Base-by-base conservation (phyloP, 331 rosid genomes). In the Rhamnella rubrinervis region DNA sequence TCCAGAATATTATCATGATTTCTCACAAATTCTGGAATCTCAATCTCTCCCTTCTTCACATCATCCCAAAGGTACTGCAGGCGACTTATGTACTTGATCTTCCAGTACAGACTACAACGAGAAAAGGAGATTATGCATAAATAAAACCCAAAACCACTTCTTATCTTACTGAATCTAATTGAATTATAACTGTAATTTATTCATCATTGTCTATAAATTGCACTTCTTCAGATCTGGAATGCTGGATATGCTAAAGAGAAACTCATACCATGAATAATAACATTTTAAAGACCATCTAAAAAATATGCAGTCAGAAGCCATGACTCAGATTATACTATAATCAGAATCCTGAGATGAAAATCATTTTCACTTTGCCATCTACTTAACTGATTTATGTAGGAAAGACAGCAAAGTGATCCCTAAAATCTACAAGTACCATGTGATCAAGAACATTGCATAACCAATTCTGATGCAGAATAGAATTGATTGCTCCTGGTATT, bases 31-130 rank as follows among this genome's bases (percentile, higher is more conserved):
- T 93, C 95, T 1, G 96, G 96, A 78, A 91, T 84, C 74, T 87
- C 95, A 16, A 91, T 53, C 66, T 91, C 96, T 63, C 89, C 92
- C 70, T 85, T 91, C 80, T 83, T 87, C 53, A 93, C 74, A 53
- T 89, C 91, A n/a, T 93, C 97, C 89, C 92, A 93, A 19, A 93
- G 92, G 77, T 93, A 93, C 77, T 87, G 96, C 71, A 93, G 85
- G 44, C 97, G 96, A 86, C 91, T 87, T 40, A 85, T 65, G 53
- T 93, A 91, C 82, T 87, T 91, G 74, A 93, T 82, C 86, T 93
- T 93, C 97, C 98, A 93, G 80, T 91, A 93, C 70, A 86, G 66
- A 13, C 91, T 85, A 66, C 73, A 63, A 26, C 46, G 25, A 41
- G 55, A 28, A 71, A 49, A 15, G 40, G 44, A 49, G 18, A 49